Evolutionary conservation across 2,329 filamentous ascomycete genomes (phyloP).

Genomic region (Sarocladium oryzae): DNA sequence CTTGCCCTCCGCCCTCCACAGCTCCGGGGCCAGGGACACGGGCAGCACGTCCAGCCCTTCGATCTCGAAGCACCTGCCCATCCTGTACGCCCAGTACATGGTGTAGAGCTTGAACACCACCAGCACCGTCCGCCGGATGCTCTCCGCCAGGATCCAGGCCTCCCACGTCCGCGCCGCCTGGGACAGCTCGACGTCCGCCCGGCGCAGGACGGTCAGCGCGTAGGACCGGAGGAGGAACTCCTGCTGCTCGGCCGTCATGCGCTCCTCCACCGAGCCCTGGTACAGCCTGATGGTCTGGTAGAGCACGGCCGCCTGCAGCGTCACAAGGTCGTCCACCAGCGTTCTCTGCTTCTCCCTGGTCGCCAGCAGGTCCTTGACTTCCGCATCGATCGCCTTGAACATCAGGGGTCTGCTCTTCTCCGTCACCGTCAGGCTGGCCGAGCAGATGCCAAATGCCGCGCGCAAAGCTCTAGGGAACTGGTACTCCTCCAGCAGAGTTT

Average conservation of each 20-base stretch:
- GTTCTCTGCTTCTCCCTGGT: neutral
- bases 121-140: conserved; percentile 12
- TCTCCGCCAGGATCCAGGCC: conserved; percentile 12
- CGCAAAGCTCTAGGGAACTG: conserved; percentile 10
- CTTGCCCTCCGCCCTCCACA: neutral
- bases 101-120: conserved; percentile 12
- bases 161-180: conserved; percentile 9
- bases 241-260: conserved; percentile 16
- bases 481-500: neutral
- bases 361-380: conserved; percentile 15
- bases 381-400: conserved; percentile 15
- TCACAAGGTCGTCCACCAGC: conserved; percentile 15
- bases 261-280: conserved; percentile 17
- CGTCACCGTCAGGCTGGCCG: conserved; percentile 7
- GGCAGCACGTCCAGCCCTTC: neutral
- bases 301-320: conserved; percentile 17
- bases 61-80: neutral
- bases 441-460: conserved; percentile 11
- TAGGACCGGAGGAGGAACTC: conserved; percentile 11
- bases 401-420: conserved; percentile 8
- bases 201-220: conserved; percentile 9
- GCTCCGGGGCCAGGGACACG: neutral
- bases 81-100: conserved; percentile 10
- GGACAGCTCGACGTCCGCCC: conserved; percentile 6
- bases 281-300: conserved; percentile 20